Base-by-base conservation (phyloP, 495 filamentous ascomycete genomes). In the Penicillium flavigenum region DNA sequence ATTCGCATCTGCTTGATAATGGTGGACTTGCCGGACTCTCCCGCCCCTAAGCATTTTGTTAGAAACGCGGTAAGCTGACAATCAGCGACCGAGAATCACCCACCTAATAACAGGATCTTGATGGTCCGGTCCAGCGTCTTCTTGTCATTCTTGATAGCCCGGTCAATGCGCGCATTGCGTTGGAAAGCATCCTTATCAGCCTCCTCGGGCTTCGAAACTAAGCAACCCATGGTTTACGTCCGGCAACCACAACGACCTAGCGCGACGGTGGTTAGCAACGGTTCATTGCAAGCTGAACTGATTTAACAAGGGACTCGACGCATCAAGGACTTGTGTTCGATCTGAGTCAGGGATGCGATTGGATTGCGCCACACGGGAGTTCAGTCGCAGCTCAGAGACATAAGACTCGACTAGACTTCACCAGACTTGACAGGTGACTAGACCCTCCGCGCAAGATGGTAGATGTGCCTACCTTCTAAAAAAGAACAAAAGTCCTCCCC, bases 1-100 rank as follows among this genome's bases (percentile, higher is more conserved):
- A 98, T 87, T 67, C 93, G 92, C 94, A 98, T 98, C 80, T 98
- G 94, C 78, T 98, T 98, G 51, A 98, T 83, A 57, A 98, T 92
- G 6, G 94, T 98, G 8, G 94, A 98, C 71, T 98, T 98, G 43
- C 94, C 94, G 29, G 91, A 96, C 77, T 98, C 94, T 65, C 94
- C 94, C 65, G 94, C 94, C 70, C 94, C 94, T 98, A 45, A 12
- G 55, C 6, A 38, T 24, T 22, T 19, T 11, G 51, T 61, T 38
- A 66, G 67, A 39, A 44, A 34, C 19, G 57, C 55, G 20, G 38
- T 34, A 20, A 39, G 43, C 36, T 6, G 36, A 22, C 17, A 29
- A 9, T 17, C 20, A 48, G 27, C 54, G 43, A 41, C 75, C 83
- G 57, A 47, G 36, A 14, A 8, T 31, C 27, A 56, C 64, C 10